Evolutionary conservation across 2,329 filamentous ascomycete genomes (phyloP).

Genomic region (Fusarium sp.): DNA sequence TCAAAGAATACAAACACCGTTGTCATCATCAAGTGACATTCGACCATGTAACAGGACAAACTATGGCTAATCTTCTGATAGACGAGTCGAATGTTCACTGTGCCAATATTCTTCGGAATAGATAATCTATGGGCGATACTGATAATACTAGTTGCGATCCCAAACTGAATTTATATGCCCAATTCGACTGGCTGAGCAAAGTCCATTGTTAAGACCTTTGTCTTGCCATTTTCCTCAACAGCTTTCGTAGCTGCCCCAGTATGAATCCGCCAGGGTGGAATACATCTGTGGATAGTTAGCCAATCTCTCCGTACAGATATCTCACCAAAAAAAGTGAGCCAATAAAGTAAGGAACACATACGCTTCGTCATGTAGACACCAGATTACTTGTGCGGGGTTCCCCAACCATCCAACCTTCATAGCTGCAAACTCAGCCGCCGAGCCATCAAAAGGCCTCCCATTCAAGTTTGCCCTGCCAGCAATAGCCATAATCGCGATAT

Average conservation of each 20-base stretch:
- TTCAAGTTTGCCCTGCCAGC: neutral
- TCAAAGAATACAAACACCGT: too few relatives aligned
- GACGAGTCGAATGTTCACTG: too few relatives aligned
- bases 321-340: fast-evolving
- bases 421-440: neutral
- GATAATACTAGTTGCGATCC: too few relatives aligned
- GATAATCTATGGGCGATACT: too few relatives aligned
- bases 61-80: too few relatives aligned
- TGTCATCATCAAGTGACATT: too few relatives aligned
- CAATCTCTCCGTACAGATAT: neutral
- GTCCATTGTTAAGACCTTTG: neutral
- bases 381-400: neutral
- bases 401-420: neutral
- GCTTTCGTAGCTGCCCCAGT: neutral
- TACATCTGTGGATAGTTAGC: neutral
- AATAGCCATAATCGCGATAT: neutral
- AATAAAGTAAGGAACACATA: neutral
- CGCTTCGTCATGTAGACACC: slow-evolving; percentile 16
- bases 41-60: too few relatives aligned
- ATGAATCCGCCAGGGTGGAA: neutral
- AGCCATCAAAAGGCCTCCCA: neutral
- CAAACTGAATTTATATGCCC: neutral
- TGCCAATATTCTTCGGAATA: too few relatives aligned
- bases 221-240: neutral
- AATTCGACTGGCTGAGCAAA: neutral